Conservation (phyloP, 2,329 filamentous ascomycete species). For the Clonostachys chloroleuca region DNA sequence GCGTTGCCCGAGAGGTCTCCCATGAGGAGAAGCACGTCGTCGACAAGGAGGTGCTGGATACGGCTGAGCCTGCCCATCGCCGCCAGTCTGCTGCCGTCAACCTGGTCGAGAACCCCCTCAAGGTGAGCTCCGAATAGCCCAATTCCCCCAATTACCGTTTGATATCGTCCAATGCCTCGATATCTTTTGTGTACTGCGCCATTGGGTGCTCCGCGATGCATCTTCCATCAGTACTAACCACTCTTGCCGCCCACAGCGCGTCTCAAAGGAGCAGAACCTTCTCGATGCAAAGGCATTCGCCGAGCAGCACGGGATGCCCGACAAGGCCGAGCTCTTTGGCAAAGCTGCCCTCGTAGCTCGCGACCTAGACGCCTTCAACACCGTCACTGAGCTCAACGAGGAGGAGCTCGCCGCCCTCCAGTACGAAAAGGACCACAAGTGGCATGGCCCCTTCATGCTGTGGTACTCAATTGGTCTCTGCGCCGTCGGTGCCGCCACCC, state of each 20-base stretch:
- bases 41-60: no score
- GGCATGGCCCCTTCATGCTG: conserved; percentile 56
- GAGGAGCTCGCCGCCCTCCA: conserved; percentile 53
- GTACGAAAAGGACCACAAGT: conserved; percentile 60
- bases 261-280: conserved; percentile 39
- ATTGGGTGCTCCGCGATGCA: not conserved
- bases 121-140: not conserved
- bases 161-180: no score
- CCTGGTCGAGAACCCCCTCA: conserved; percentile 4
- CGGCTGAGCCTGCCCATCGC: not conserved
- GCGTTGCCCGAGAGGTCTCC: not conserved
- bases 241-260: conserved; percentile 7
- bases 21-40: no score
- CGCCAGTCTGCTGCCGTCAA: conserved; percentile 1
- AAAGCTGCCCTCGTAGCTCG: conserved; percentile 52
- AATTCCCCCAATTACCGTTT: no score
- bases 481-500: conserved; percentile 63
- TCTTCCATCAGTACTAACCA: not conserved
- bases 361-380: conserved; percentile 52
- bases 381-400: conserved; percentile 49
- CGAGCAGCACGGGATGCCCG: conserved; percentile 48
- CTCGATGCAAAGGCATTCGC: conserved; percentile 55
- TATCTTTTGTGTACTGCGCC: not conserved
- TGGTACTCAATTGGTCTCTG: conserved; percentile 64
- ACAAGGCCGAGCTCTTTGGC: conserved; percentile 52